Conservation (phyloP, 805 yeast genomes). For the Saccharomycopsis olivae region DNA sequence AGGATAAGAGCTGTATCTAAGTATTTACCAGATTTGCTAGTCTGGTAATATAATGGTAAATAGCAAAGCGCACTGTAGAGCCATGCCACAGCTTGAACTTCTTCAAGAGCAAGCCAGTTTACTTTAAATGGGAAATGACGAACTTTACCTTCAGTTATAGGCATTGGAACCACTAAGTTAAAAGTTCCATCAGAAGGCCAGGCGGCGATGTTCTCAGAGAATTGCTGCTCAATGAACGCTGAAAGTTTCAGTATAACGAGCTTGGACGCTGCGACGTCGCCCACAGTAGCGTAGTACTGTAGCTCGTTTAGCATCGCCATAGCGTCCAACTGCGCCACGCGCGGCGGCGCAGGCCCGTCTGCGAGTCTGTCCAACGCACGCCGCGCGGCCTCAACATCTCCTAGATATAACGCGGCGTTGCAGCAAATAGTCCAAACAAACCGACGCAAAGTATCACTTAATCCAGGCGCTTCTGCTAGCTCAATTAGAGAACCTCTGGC, state of each 20-base stretch:
- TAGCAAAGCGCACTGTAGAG: conserved; percentile 13
- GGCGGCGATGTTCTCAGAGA: conserved; percentile 2
- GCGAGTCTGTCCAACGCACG: conserved; percentile 1
- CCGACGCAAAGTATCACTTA: background rate
- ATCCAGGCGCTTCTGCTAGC: conserved; percentile 4
- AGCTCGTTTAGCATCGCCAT: conserved; percentile 11
- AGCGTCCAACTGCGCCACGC: conserved; percentile 12
- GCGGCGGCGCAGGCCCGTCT: background rate
- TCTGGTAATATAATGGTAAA: conserved; percentile 8
- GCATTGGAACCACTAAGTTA: conserved; percentile 6
- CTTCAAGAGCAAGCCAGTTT: conserved; percentile 17
- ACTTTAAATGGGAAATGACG: conserved; percentile 9
- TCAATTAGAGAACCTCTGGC: conserved; percentile 3
- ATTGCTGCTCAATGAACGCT: conserved; percentile 7
- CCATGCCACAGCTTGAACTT: conserved; percentile 16
- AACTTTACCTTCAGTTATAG: background rate
- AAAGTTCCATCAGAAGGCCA: conserved; percentile 16
- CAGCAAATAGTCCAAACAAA: conserved; percentile 10
- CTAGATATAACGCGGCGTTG: conserved; percentile 10
- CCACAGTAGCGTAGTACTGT: conserved; percentile 1
- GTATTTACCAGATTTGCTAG: conserved; percentile 12
- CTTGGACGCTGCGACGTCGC: conserved; percentile 4
- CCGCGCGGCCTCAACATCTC: too few relatives aligned
- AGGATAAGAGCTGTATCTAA: conserved; percentile 10
- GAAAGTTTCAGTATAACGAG: conserved; percentile 6